Evolutionary conservation across 257 asterid species (phyloP), one percentile per base, ranked within the genome.

Genomic region (Echites panduratus): DNA sequence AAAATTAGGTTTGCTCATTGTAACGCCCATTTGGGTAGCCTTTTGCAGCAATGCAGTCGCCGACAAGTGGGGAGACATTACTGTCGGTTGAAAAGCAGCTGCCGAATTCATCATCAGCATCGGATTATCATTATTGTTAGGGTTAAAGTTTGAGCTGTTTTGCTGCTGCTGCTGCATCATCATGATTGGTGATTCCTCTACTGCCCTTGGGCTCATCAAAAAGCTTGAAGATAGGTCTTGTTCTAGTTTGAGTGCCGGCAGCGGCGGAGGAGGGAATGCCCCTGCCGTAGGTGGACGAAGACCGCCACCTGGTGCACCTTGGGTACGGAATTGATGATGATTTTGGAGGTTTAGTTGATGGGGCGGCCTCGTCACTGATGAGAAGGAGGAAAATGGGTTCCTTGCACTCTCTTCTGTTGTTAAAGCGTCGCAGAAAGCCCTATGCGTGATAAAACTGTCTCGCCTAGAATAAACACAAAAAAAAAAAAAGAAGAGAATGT

Each of bases 371-470:
- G 74, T 38, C 1, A 1, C 38, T 29, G 19, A 75, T 76, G 44
- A 2, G 20, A n/a, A 19, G 20, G 56, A 19, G 57, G n/a, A 1
- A n/a, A 0, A 4, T 4, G 22, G 57, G 81, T 81, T n/a, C 88
- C 78, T 92, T 92, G 86, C 76, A 85, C 87, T 89, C 76, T 92
- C 97, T 79, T 92, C 97, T 0, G 97, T 88, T 49, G 97, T 88
- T 49, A 92, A 53, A 56, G 98, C 98, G 63, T 92, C 98, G 44
- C 98, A 92, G 75, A 92, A 92, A 5, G 97, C 97, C 64, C 98
- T 84, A 69, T 92, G 98, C 19, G 98, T 90, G 54, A 92, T 88
- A 79, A 92, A 90, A 83, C 98, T 90, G 82, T 92, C 98, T 70
- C 98, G 82, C 94, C 98, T 90, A 91, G 20, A 43, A 48, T 76